Evolutionary conservation across 371 early-diverging fungal species (phyloP).

Genomic region (Mortierella sp.): DNA sequence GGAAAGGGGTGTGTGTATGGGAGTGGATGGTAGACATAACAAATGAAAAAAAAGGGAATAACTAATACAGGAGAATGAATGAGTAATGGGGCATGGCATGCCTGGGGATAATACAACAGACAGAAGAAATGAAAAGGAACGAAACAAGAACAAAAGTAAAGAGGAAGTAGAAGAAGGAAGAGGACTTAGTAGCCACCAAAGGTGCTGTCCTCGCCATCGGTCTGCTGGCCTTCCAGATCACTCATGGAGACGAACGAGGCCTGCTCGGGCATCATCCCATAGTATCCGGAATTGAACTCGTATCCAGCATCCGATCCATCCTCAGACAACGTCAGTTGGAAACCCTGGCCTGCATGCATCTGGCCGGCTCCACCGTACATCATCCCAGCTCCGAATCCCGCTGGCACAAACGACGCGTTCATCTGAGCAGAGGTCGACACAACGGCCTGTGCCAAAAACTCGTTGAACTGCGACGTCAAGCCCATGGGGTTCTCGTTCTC

Average conservation of each 20-base stretch:
- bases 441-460: conserved; percentile 55
- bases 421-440: conserved; percentile 45
- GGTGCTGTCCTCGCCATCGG: conserved; percentile 56
- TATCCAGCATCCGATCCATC: conserved; percentile 44
- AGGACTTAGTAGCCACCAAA: conserved; percentile 45
- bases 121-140: neutral
- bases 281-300: conserved; percentile 48
- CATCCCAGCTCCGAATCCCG: conserved; percentile 37
- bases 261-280: conserved; percentile 58
- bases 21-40: neutral
- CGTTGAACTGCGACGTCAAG: conserved; percentile 57
- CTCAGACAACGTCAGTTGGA: conserved; percentile 37
- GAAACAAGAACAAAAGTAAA: neutral
- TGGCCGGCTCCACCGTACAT: conserved; percentile 33
- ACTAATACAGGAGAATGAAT: conserved; percentile 8
- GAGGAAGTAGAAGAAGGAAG: neutral
- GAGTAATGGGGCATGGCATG: neutral
- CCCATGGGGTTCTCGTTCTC: conserved; percentile 50
- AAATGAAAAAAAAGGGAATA: neutral
- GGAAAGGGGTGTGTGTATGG: neutral
- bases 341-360: conserved; percentile 24
- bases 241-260: conserved; percentile 60
- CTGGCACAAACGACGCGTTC: conserved; percentile 24
- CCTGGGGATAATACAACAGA: conserved; percentile 3
- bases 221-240: conserved; percentile 57